Base-by-base conservation (phyloP, 2,329 filamentous ascomycete species). In the Pseudogymnoascus sp. region DNA sequence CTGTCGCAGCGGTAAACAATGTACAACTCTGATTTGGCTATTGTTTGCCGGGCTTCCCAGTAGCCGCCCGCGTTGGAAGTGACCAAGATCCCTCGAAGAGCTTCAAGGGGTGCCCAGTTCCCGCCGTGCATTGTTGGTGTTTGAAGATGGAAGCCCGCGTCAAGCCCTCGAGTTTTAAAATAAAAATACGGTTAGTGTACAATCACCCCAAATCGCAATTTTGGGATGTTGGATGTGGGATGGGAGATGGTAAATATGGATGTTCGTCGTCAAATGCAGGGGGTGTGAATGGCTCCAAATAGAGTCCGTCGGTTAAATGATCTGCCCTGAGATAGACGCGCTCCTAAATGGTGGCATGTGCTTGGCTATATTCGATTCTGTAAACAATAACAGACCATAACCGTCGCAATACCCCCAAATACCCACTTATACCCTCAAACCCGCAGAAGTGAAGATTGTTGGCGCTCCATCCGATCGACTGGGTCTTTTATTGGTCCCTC, bases 331-430 rank as follows among this genome's bases (percentile, higher is more conserved):
- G 8, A 52, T 52, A 52, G 45, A 52, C 45, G 45, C 45, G 45
- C 45, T 52, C 45, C 45, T 52, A 52, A 48, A 52, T 52, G 45
- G 27, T 52, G 45, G 45, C 45, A 52, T 52, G 45, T 52, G 45
- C 27, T 52, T 52, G 45, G 45, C 45, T 52, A 52, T 52, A 52
- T 33, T 52, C n/a, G 27, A 52, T 52, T 52, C n/a, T 52, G 45
- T 52, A 52, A 52, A 52, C 45, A 52, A 52, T 52, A 52, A 52
- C 45, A 52, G 45, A 52, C 45, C 27, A 52, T 52, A 27, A 15
- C 31, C 45, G 45, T 52, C 45, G n/a, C 27, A 52, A 52, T 52
- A 52, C 45, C 45, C 45, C 45, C 45, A 8, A 33, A 52, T 52
- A 52, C 45, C 45, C n/a, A 52, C 27, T 15, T 18, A 33, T 52